Conservation (phyloP, 345 rosid species). For the Rhodomyrtus tomentosa region DNA sequence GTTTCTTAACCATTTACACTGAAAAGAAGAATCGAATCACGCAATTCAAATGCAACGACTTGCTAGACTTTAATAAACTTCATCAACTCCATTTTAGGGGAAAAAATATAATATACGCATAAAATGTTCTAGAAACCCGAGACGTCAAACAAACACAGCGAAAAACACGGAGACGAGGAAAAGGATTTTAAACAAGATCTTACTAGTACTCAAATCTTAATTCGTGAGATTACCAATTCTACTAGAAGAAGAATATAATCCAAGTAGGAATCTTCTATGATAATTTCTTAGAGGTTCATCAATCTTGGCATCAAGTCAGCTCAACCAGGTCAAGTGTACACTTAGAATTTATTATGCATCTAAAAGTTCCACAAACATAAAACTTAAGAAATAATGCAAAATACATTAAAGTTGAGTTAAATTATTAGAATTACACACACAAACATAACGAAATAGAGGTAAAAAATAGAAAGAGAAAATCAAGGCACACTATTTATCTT, state of each 20-base stretch:
- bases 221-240: background rate
- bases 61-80: too few relatives aligned
- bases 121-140: too few relatives aligned
- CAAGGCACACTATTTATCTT: too few relatives aligned
- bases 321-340: background rate
- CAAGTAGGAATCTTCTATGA: background rate
- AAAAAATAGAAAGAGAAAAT: too few relatives aligned
- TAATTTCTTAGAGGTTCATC: background rate
- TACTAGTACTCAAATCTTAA: background rate
- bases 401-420: background rate
- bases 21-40: background rate
- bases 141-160: too few relatives aligned
- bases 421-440: too few relatives aligned
- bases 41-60: too few relatives aligned
- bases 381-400: background rate
- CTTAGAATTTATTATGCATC: background rate
- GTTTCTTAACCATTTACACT: background rate
- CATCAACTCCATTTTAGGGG: too few relatives aligned
- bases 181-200: background rate
- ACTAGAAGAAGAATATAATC: background rate
- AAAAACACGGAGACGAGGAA: background rate
- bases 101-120: too few relatives aligned
- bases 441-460: too few relatives aligned
- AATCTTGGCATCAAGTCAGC: background rate
- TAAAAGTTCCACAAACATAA: background rate